phyloP scores from a whole-genome alignment of 2,329 filamentous ascomycete genomes.

The Cordyceps sp. region DNA sequence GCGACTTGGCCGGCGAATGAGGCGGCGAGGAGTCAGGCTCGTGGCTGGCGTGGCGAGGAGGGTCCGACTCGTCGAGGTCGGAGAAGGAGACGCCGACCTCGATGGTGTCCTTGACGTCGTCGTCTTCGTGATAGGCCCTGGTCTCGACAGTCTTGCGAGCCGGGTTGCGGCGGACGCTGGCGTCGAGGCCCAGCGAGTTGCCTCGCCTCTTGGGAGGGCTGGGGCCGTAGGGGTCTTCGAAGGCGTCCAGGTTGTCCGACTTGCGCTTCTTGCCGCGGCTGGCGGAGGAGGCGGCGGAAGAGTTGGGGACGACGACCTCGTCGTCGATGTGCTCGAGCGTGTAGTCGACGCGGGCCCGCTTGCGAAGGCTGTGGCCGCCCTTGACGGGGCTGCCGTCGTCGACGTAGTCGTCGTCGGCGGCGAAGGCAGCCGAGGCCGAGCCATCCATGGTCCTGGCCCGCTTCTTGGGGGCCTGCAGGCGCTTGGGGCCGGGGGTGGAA shows the following conservation, averaged over 20 bases:
- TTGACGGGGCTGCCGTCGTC: slow-evolving; percentile 34
- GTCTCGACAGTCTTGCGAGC: slow-evolving; percentile 20
- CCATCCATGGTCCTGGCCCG: slow-evolving; percentile 27
- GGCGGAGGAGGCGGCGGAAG: slow-evolving; percentile 11
- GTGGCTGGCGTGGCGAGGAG: slow-evolving; percentile 7
- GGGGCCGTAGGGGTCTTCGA: slow-evolving; percentile 12
- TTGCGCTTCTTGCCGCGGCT: slow-evolving; percentile 19
- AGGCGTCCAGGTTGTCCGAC: slow-evolving; percentile 16
- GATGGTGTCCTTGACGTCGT: slow-evolving; percentile 39
- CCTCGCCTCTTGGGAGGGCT: slow-evolving; percentile 17
- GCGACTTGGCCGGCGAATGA: no score
- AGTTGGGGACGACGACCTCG: slow-evolving; percentile 21
- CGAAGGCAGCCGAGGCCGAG: no score
- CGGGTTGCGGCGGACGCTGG: slow-evolving; percentile 22
- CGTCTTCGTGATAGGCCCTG: slow-evolving; percentile 22
- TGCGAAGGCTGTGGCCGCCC: slow-evolving; percentile 41
- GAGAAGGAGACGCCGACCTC: slow-evolving; percentile 30
- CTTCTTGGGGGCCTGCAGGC: slow-evolving; percentile 19
- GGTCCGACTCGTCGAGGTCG: slow-evolving; percentile 15
- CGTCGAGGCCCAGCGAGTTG: slow-evolving; percentile 17
- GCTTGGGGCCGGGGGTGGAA: slow-evolving; percentile 15
- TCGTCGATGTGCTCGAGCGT: slow-evolving; percentile 35
- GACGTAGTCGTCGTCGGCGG: slow-evolving; percentile 23
- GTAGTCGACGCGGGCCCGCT: slow-evolving; percentile 40
- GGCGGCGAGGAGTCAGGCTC: slow-evolving; percentile 13